Evolutionary conservation across 129 eudicot species (phyloP), one percentile per base, ranked within the genome.

Genomic region (Pittosporum tobira): DNA sequence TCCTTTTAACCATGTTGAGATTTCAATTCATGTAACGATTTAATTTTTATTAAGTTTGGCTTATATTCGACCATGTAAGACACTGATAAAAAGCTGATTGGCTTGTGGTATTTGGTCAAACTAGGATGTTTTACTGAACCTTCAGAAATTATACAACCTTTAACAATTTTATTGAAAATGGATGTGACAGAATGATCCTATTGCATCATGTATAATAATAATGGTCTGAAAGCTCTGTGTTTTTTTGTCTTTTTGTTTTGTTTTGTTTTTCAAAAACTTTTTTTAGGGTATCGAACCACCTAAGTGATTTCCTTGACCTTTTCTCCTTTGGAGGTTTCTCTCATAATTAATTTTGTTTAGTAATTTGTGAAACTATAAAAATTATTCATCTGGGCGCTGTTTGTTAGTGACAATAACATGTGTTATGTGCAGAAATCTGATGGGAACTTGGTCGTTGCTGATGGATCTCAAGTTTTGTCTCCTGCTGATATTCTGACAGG

Each of bases 381-480:
- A 2, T 40, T 15, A 14, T 40, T 10, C n/a, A 12, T 13, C 11
- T 0, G 40, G 0, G 38, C 3, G 20, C 14, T 25, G 40, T n/a
- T 14, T 30, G n/a, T 56, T 27, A 56, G 44, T 56, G 36, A 56
- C 9, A 55, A 3, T 34, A 30, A 16, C 40, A 28, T 29, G 43
- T 22, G 12, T 29, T 7, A 40, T 28, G 0, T 55, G 43, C 81
- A 77, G 77, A 54, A 23, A 64, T 31, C 64, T 59, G 75, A 68
- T 62, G 63, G 42, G 48, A 65, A 56, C 15, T 16, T 15, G 25
- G 30, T 63, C 16, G 66, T 50, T 60, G 27, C 68, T 30, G 72
- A 71, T 13, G 78, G 63, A 23, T 16, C 69, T 63, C 75, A 67
- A 63, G 56, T 34, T 11, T 22, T 37, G 4, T 34, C 54, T 34